phyloP scores from a whole-genome alignment of 768 basidiomycete genomes.

The Suillus bovinus region DNA sequence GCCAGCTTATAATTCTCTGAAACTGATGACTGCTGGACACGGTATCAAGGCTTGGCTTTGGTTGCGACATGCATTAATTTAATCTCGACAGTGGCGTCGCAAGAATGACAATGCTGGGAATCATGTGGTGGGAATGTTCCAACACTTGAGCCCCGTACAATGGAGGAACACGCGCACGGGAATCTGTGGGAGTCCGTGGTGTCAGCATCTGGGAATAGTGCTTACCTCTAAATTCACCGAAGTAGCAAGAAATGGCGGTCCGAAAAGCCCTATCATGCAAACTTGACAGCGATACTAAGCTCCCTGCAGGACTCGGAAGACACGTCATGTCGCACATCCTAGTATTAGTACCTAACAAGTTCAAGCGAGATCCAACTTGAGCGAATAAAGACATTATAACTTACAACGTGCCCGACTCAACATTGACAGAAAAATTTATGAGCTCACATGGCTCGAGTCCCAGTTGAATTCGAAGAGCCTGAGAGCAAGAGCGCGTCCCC shows the following conservation, averaged over 20 bases:
- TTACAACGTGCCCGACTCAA: neutral
- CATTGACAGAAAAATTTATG: neutral
- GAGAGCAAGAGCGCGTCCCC: too few relatives aligned
- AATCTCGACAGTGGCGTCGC: neutral
- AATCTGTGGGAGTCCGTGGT: neutral
- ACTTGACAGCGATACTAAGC: neutral
- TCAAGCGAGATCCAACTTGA: neutral
- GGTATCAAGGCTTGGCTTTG: neutral
- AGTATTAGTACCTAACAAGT: neutral
- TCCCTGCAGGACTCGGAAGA: neutral
- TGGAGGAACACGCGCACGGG: neutral
- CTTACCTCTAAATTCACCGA: neutral
- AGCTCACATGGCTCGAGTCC: slow-evolving; percentile 17
- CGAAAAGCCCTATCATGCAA: neutral
- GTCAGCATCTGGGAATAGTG: neutral
- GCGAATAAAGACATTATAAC: neutral
- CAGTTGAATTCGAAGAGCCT: slow-evolving; percentile 17
- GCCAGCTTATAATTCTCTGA: neutral
- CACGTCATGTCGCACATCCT: neutral
- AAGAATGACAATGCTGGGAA: neutral
- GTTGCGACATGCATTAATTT: neutral
- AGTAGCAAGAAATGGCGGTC: neutral
- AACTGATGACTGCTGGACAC: neutral
- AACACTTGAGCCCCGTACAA: neutral
- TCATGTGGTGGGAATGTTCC: neutral